Base-by-base conservation (phyloP, 257 asterid genomes). In the Nicotiana sylvestris region DNA sequence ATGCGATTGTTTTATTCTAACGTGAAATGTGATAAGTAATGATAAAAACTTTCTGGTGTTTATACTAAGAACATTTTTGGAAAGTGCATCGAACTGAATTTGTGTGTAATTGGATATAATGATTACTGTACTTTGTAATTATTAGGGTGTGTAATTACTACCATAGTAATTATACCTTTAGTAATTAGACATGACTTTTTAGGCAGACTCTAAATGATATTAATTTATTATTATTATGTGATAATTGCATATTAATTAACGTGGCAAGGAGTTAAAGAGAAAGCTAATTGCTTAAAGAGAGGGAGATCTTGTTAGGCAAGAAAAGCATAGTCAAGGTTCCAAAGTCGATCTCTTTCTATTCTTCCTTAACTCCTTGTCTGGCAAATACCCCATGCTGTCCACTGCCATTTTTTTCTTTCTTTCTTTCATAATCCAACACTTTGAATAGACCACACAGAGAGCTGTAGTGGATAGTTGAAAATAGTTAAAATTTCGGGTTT, bases 251-350 rank as follows among this genome's bases (percentile, higher is more conserved):
- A 53, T 13, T 4, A 53, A 12, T 53, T 53, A 53, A 53, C 61
- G 61, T 4, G 21, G 37, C 49, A 66, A 66, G 29, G 55, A 68
- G 53, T 35, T 35, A 35, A 68, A 68, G 55, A 17, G 55, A 68
- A 18, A 68, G 77, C 30, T 35, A 37, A 68, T 43, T 72, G 60
- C 7, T 46, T 72, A 46, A 12, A 72, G 60, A 46, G 60, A 72
- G 60, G 7, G 3, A 72, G 89, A 86, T 86, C 88, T 89, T 85
- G 84, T 27, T 65, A 85, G 83, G 88, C 82, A 91, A 89, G 90
- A 89, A 89, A 92, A 88, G 92, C 92, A 88, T 13, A 27, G 27
- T 27, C 2, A 74, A 74, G n/a, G 43, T 49, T 74, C 64, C 43
- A 49, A 27, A 12, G 39, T 74, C 57, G 16, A 51, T 27, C 43